Evolutionary conservation across 106 monocot genomes (phyloP).

Genomic region (Posidonia australis): DNA sequence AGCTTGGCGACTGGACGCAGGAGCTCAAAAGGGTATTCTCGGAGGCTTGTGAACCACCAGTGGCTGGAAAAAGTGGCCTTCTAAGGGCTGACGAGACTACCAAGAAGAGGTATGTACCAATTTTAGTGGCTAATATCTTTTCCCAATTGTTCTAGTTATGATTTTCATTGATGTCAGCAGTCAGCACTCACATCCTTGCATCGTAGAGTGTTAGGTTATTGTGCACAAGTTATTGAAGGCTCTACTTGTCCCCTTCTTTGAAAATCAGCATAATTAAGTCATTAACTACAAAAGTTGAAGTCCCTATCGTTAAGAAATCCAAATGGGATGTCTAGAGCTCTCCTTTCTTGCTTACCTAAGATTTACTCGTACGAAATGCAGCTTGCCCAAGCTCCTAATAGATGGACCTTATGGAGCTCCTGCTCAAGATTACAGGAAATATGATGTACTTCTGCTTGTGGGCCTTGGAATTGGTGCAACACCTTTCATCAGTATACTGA

Average conservation of each 20-base stretch:
- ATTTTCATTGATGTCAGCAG: too few relatives aligned
- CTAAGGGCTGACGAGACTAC: slow-evolving; percentile 53
- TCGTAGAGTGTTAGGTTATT: too few relatives aligned
- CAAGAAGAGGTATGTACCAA: slow-evolving; percentile 17
- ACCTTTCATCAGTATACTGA: slow-evolving; percentile 92
- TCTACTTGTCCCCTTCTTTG: not conserved
- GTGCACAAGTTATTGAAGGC: too few relatives aligned
- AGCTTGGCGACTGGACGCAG: slow-evolving; percentile 19
- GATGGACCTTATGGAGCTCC: slow-evolving; percentile 91
- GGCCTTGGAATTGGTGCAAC: slow-evolving; percentile 96
- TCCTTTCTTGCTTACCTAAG: not conserved
- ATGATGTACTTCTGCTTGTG: slow-evolving; percentile 74
- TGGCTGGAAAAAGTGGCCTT: slow-evolving; percentile 43
- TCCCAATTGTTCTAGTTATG: too few relatives aligned
- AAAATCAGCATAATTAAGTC: too few relatives aligned
- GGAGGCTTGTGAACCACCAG: slow-evolving; percentile 26
- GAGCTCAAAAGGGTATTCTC: slow-evolving; percentile 19
- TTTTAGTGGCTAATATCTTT: not conserved
- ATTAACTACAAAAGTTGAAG: too few relatives aligned
- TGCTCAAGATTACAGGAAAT: slow-evolving; percentile 84
- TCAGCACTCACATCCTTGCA: too few relatives aligned
- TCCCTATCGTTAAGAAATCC: too few relatives aligned
- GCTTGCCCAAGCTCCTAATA: slow-evolving; percentile 80
- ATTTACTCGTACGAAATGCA: slow-evolving; percentile 13
- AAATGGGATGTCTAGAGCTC: not conserved